These are phyloP conservation scores for Aspergillus unguis DNA, from an alignment of 2,329 filamentous ascomycete species.

Conservation along the genomic window DNA sequence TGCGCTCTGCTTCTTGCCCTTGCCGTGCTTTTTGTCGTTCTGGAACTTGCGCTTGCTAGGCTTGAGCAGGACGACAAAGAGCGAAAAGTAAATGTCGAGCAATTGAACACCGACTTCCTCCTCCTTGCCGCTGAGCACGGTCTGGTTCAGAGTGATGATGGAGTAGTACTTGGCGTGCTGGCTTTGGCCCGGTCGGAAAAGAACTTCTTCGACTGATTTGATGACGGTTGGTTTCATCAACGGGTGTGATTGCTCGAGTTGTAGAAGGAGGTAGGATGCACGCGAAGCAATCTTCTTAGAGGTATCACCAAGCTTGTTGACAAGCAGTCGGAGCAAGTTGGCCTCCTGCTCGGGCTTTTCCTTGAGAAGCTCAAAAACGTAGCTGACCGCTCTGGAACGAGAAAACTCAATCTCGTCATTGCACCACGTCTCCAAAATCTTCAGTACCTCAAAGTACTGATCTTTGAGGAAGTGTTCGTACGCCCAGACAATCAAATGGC, in stretches of 20 bases:
- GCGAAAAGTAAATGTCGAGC: slow-evolving; percentile 84
- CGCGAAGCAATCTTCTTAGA: slow-evolving; percentile 94
- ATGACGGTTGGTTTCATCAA: slow-evolving; percentile 91
- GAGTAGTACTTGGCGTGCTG: slow-evolving; percentile 91
- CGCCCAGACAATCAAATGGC: slow-evolving; percentile 80
- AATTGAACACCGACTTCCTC: slow-evolving; percentile 75
- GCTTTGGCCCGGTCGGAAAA: slow-evolving; percentile 84
- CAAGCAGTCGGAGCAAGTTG: slow-evolving; percentile 82
- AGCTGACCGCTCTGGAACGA: slow-evolving; percentile 79
- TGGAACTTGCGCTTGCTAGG: slow-evolving; percentile 43
- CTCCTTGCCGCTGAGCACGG: slow-evolving; percentile 81
- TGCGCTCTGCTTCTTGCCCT: slow-evolving; percentile 34
- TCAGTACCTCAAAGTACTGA: slow-evolving; percentile 87
- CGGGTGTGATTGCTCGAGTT: slow-evolving; percentile 83
- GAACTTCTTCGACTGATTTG: slow-evolving; percentile 78
- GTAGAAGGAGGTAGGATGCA: slow-evolving; percentile 88
- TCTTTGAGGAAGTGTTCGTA: slow-evolving; percentile 96
- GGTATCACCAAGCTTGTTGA: slow-evolving; percentile 95
- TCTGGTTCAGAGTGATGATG: slow-evolving; percentile 95
- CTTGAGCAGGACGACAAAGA: slow-evolving; percentile 82
- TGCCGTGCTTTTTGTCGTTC: slow-evolving; percentile 34
- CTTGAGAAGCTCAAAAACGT: slow-evolving; percentile 85
- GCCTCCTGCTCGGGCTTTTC: slow-evolving; percentile 97
- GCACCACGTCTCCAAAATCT: slow-evolving; percentile 88
- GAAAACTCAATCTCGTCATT: slow-evolving; percentile 95